Base-by-base conservation (phyloP, 2,329 filamentous ascomycete genomes). In the Aspergillus fructus region DNA sequence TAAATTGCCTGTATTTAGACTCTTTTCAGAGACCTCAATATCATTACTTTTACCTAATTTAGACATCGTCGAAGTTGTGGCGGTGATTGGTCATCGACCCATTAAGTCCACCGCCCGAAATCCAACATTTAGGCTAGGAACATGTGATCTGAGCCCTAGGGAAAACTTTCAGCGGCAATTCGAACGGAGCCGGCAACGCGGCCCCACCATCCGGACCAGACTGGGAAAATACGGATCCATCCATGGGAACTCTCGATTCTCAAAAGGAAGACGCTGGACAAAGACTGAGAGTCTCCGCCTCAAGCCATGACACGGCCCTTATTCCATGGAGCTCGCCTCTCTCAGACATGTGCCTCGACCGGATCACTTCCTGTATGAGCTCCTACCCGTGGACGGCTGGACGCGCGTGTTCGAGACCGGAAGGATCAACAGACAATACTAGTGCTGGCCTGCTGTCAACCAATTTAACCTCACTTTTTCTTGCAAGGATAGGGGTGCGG, bases 161-260 rank as follows among this genome's bases (percentile, higher is more conserved):
- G 46, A 24, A 37, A 37, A 5, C 19, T 15, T 12, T 24, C 41
- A 43, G 41, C 27, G 27, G 27, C 13, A 45, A 17, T 27, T 47
- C 13, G 45, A 59, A 58, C 53, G 21, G 43, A 56, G 56, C 53
- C 59, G 57, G 62, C 42, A 45, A 41, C 66, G 34, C 34, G 68
- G 68, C 67, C 68, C 68, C 68, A 68, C 68, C 66, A 68, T 64
- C 68, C 68, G 68, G 55, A 40, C 59, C 53, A 59, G 59, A 62
- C 49, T 58, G 34, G 53, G 55, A 56, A 63, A 55, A 59, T 21
- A 60, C 33, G 50, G 17, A 37, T 9, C 34, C 34, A 39, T 21
- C 9, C 21, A 17, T 41, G 27, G 9, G 27, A 9, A 30, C 39
- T 21, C 39, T 41, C 43, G 21, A 46, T 13, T 3, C 21, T 46